Base-by-base conservation (phyloP, 164 flowering plant species). In the Tinospora cordifolia region DNA sequence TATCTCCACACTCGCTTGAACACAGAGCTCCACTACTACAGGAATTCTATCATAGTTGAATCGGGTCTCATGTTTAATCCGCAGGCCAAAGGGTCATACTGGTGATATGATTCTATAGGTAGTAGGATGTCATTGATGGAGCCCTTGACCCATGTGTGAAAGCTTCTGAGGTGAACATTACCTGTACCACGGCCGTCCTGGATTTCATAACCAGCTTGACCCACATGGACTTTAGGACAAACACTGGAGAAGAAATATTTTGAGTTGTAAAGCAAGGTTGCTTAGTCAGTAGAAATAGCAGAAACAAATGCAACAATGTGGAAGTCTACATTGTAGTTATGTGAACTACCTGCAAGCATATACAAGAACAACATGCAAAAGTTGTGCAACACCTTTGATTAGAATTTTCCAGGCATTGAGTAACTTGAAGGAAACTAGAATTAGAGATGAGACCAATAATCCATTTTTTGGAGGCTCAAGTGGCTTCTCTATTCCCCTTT, bases 401-500 rank as follows among this genome's bases (percentile, higher is more conserved):
- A 94, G 74, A 74, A 77, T 66, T 80, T 88, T 88, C 99, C 97
- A 92, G 21, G 95, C 90, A 73, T 85, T 92, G n/a, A 92, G 58
- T 27, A 90, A 91, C 66, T 87, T 83, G 78, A 90, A 72, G 27
- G 99, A 93, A 72, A 92, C 89, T 22, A 95, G 97, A 81, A 92
- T 74, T 12, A 94, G 83, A 34, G 83, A 84, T 63, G 93, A 90
- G 8, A 88, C 92, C 70, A 94, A 82, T 26, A 94, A 49, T 49
- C 99, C 98, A 77, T 94, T 94, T 72, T 90, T 85, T 17, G 95
- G 97, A 74, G 99, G 92, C 63, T 89, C 84, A 66, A 90, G 90
- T 15, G 81, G 88, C 84, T 84, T 92, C 77, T 94, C 98, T 63
- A 87, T 83, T 44, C 97, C 96, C 91, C 26, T 83, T 59, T 86